Conservation (phyloP, 176 grass and related monocot genomes). For the Miscanthus lutarioriparius region DNA sequence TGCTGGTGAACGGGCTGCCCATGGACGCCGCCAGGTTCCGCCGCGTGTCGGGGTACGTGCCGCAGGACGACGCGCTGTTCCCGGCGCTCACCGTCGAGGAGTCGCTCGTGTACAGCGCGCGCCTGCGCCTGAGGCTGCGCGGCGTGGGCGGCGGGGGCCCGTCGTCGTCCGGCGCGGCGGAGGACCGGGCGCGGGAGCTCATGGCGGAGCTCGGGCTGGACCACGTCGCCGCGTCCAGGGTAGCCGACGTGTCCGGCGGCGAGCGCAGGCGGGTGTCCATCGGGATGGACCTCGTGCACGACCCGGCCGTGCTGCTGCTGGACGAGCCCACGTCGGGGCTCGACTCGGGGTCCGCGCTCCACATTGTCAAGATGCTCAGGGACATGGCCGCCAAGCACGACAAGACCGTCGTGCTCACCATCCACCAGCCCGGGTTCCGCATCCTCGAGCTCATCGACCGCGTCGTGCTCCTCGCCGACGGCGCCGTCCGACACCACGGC, state of each 20-base stretch:
- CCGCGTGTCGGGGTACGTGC: conserved; percentile 77
- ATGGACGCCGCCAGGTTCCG: conserved; percentile 79
- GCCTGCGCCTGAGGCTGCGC: conserved; percentile 59
- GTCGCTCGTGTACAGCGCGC: conserved; percentile 84
- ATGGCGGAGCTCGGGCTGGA: conserved; percentile 67
- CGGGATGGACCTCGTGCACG: conserved; percentile 82
- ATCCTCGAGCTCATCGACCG: conserved; percentile 85
- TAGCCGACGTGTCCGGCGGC: conserved; percentile 65
- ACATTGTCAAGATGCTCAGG: conserved; percentile 79
- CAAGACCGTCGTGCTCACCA: conserved; percentile 83
- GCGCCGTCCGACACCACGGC: conserved; percentile 69
- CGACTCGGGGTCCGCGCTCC: conserved; percentile 74
- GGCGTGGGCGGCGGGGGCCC: background rate
- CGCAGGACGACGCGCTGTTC: conserved; percentile 92
- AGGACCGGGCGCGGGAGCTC: conserved; percentile 45
- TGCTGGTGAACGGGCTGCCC: conserved; percentile 64
- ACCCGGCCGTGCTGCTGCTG: conserved; percentile 78
- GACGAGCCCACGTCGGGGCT: conserved; percentile 92
- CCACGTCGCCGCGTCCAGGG: conserved; percentile 58
- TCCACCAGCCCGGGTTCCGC: conserved; percentile 86
- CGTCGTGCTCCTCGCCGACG: conserved; percentile 72
- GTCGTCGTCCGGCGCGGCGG: no score
- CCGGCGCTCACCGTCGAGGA: conserved; percentile 90
- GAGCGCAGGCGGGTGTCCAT: conserved; percentile 84
- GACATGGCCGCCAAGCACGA: conserved; percentile 53